phyloP scores from a whole-genome alignment of 1,284 basidiomycete species.

The Cryptococcus sp. region DNA sequence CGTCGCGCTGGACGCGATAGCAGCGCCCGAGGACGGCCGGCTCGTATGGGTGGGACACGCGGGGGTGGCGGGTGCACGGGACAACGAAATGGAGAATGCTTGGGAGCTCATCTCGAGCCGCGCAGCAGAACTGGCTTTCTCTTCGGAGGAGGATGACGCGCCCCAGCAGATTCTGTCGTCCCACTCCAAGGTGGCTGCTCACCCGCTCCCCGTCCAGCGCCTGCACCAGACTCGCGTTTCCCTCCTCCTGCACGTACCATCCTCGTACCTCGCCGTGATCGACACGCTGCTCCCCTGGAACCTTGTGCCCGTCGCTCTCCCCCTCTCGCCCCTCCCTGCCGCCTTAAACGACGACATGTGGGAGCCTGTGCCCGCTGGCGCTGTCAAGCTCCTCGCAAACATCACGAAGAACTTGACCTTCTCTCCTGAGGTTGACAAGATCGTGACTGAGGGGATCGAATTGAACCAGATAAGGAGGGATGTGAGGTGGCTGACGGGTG shows the following conservation, averaged over 20 bases:
- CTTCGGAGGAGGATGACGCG: not conserved
- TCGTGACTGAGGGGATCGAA: constrained; percentile 60
- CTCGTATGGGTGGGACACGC: constrained; percentile 44
- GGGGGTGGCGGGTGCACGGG: constrained; percentile 20
- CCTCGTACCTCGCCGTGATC: constrained; percentile 30
- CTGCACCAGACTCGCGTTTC: constrained; percentile 28
- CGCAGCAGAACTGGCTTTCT: constrained; percentile 1
- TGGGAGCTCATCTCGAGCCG: constrained; percentile 12
- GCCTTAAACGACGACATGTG: constrained; percentile 12
- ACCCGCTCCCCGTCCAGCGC: constrained; percentile 13
- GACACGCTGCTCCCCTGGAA: constrained; percentile 45
- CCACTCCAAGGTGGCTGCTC: not conserved
- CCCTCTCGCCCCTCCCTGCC: constrained; percentile 14
- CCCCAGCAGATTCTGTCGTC: constrained; percentile 7
- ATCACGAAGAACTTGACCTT: constrained; percentile 43
- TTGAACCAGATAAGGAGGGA: constrained; percentile 61
- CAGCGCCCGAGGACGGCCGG: constrained; percentile 10
- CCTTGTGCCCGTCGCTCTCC: constrained; percentile 46
- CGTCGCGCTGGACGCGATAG: constrained; percentile 9
- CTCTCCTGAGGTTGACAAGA: constrained; percentile 33
- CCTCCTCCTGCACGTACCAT: constrained; percentile 36
- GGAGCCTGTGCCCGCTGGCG: constrained; percentile 33
- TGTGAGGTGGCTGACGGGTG: constrained; percentile 76
- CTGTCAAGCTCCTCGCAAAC: constrained; percentile 41
- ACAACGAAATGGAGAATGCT: not conserved